Conservation (phyloP, 352 stramenopile genomes). For the Phytophthora brassicae region DNA sequence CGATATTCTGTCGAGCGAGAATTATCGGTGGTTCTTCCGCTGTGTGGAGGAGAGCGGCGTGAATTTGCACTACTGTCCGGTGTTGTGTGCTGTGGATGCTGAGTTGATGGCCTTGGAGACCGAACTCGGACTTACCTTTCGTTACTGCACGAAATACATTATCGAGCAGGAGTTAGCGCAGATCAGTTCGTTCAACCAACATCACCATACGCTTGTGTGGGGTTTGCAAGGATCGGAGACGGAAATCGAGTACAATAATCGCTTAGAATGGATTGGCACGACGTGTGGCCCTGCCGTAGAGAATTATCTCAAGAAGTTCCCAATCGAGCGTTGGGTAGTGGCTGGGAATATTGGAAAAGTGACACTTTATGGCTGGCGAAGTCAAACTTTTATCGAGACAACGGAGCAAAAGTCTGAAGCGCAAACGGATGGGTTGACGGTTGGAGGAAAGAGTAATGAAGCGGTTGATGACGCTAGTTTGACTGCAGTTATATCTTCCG, state of each 20-base stretch:
- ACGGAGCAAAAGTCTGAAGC: conserved; percentile 13
- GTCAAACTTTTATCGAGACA: conserved; percentile 49
- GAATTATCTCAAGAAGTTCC: conserved; percentile 42
- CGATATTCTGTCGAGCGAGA: conserved; percentile 39
- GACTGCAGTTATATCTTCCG: conserved; percentile 14
- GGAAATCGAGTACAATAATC: conserved; percentile 48
- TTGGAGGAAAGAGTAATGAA: conserved; percentile 3
- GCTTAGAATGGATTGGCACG: conserved; percentile 55
- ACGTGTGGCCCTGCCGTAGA: conserved; percentile 43
- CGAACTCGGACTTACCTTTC: conserved; percentile 46
- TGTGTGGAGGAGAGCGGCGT: conserved; percentile 44
- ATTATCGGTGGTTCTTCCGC: conserved; percentile 57
- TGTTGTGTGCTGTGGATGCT: conserved; percentile 42
- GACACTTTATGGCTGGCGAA: conserved; percentile 52
- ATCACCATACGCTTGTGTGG: conserved; percentile 57
- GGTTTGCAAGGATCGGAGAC: conserved; percentile 50
- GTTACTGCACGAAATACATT: conserved; percentile 56
- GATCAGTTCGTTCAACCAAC: conserved; percentile 41
- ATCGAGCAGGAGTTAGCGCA: conserved; percentile 50
- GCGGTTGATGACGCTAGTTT: neutral
- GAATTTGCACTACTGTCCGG: conserved; percentile 41
- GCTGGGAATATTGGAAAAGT: conserved; percentile 45
- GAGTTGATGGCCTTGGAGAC: conserved; percentile 39
- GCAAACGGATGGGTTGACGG: neutral
- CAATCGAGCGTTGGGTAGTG: conserved; percentile 51